These are phyloP conservation scores for Heterobasidion irregulare DNA, from an alignment of 1,284 basidiomycete genomes.

Conservation along the genomic window DNA sequence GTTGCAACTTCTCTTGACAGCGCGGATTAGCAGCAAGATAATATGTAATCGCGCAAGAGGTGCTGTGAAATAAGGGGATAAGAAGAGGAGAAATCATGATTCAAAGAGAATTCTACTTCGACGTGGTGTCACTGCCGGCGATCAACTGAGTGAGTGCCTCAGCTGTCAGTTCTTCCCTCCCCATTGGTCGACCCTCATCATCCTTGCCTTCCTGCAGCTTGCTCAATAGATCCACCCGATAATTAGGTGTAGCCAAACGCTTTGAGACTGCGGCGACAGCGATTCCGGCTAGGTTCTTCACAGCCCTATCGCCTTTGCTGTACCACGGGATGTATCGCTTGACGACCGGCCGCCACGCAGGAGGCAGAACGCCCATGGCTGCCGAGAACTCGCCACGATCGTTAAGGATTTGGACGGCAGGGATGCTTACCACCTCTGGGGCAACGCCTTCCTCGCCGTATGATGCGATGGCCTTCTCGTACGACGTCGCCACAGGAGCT, in stretches of 20 bases:
- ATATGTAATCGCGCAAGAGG: constrained; percentile 81
- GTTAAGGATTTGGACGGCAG: constrained; percentile 84
- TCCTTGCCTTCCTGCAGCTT: constrained; percentile 76
- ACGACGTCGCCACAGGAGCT: constrained; percentile 50
- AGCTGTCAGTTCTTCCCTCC: constrained; percentile 75
- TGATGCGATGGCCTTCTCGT: constrained; percentile 42
- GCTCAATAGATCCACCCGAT: constrained; percentile 72
- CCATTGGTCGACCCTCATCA: constrained; percentile 72
- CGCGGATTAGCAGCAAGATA: constrained; percentile 65
- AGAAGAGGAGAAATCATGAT: constrained; percentile 1
- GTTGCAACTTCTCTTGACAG: constrained; percentile 65
- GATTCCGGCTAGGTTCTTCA: constrained; percentile 70
- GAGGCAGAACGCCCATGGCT: constrained; percentile 75
- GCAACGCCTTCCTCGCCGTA: constrained; percentile 38
- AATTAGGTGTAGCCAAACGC: constrained; percentile 54
- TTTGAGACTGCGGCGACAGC: constrained; percentile 78
- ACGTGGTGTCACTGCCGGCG: constrained; percentile 79
- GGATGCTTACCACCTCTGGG: constrained; percentile 51
- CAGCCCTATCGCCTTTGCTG: constrained; percentile 57
- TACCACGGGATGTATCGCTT: constrained; percentile 69
- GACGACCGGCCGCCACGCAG: constrained; percentile 61
- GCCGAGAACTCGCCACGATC: constrained; percentile 85
- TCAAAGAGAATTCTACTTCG: constrained; percentile 45
- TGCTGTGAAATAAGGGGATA: constrained; percentile 31
- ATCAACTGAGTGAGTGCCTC: constrained; percentile 84